Evolutionary conservation across 371 early-diverging fungal genomes (phyloP).

Genomic region (Apophysomyces sp.): DNA sequence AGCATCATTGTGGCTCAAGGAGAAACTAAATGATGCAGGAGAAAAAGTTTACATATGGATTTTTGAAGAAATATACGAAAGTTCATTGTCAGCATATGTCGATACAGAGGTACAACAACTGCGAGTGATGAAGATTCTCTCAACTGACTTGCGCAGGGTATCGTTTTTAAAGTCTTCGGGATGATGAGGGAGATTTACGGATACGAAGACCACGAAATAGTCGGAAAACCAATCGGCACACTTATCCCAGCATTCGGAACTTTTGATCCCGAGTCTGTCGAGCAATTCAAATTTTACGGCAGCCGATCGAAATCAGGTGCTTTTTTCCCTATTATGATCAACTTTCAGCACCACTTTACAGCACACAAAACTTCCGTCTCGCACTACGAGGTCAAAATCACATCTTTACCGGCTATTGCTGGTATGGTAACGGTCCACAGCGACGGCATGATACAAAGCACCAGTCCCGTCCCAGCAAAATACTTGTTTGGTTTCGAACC

Average conservation of each 20-base stretch:
- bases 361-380: slow-evolving; percentile 7
- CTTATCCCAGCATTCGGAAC: slow-evolving; percentile 49
- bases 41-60: slow-evolving; percentile 64
- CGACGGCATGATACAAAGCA: slow-evolving; percentile 60
- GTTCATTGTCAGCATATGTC: slow-evolving; percentile 30
- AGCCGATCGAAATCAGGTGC: slow-evolving; percentile 51
- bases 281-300: slow-evolving; percentile 61
- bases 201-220: slow-evolving; percentile 48
- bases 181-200: slow-evolving; percentile 58
- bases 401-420: slow-evolving; percentile 66
- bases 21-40: slow-evolving; percentile 47
- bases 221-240: slow-evolving; percentile 49
- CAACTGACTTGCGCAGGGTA: slow-evolving; percentile 30
- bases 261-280: slow-evolving; percentile 42
- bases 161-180: slow-evolving; percentile 42
- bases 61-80: slow-evolving; percentile 67
- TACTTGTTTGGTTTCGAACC: slow-evolving; percentile 67
- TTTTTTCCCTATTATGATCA: slow-evolving; percentile 62
- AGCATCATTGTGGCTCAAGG: slow-evolving; percentile 70
- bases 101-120: slow-evolving; percentile 19
- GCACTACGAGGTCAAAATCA: slow-evolving; percentile 41
- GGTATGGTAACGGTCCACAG: slow-evolving; percentile 62
- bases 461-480: slow-evolving; percentile 68
- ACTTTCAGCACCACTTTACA: slow-evolving; percentile 8
- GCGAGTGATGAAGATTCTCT: background rate